Base-by-base conservation (phyloP, 495 filamentous ascomycete genomes). In the Letharia lupina region DNA sequence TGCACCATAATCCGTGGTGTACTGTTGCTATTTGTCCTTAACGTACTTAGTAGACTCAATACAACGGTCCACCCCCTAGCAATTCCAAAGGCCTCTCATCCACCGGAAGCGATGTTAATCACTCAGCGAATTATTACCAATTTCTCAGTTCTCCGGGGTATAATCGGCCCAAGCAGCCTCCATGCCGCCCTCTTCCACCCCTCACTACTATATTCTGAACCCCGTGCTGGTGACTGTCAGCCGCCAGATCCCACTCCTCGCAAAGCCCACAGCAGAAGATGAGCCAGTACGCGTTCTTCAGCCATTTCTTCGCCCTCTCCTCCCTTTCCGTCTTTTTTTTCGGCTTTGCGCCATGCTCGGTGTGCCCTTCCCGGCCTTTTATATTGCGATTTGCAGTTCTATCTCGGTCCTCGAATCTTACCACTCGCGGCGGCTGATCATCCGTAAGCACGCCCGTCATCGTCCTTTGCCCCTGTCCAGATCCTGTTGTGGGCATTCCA, bases 201-300 rank as follows among this genome's bases (percentile, higher is more conserved):
- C 52, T 56, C 13, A 56, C n/a, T 1, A 5, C 52, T 31, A 18
- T 56, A 8, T 20, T 56, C 28, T 35, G 52, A 56, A 18, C 52
- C 12, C 52, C 31, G n/a, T 35, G 52, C 52, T 33, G 31, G 12
- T 33, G 28, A 28, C 4, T 18, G 13, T 56, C 31, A 18, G 52
- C 52, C 7, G 52, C 52, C 15, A 35, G 31, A 37, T 57, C 33
- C 31, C 16, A 57, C 15, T 35, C 33, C 54, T 57, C 54, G 54
- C 54, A 57, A 16, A 57, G 54, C 33, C 54, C 54, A 2, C 54
- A 57, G 54, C 54, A 57, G 16, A 57, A 57, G 33, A 57, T 35
- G 54, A 57, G 9, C 54, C 54, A 57, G 16, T 8, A 57, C 33
- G 54, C 7, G 16, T 18, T 37, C 16, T 57, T 57, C 33, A 35